phyloP scores from a whole-genome alignment of 306 rosid genomes.

The Cicer arietinum region DNA sequence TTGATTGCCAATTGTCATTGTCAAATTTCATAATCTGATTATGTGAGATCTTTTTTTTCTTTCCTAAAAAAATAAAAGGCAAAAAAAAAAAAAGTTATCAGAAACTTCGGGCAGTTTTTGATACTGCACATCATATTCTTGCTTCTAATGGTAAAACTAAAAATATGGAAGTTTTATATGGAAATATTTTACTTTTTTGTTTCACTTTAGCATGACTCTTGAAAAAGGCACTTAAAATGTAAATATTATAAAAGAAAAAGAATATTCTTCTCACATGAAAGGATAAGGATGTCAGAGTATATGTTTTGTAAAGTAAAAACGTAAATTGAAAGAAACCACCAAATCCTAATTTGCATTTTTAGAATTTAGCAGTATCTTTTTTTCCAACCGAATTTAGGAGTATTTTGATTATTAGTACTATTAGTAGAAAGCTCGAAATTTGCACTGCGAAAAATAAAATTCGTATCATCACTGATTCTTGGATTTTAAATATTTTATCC shows the following conservation, averaged over 20 bases:
- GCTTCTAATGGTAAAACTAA: neutral
- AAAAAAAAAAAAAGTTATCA: too few species aligned
- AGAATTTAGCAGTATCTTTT: too few species aligned
- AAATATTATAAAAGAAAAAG: neutral
- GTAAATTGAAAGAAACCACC: neutral
- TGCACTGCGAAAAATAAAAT: neutral
- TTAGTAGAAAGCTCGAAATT: neutral
- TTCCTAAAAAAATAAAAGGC: neutral
- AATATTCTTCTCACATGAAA: neutral
- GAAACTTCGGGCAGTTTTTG: neutral
- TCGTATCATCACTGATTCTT: neutral
- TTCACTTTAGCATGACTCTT: neutral
- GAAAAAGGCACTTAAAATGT: neutral
- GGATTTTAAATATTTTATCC: neutral
- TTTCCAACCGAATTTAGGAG: too few species aligned
- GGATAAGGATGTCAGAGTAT: neutral
- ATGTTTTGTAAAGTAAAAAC: neutral
- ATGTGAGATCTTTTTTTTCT: neutral
- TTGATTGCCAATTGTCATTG: conserved; percentile 16
- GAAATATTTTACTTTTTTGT: neutral
- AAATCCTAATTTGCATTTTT: neutral
- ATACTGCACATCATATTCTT: neutral
- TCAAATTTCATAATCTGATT: neutral
- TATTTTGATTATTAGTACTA: neutral
- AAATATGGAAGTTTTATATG: neutral